Percentiles rank a stretch among this genome's conserved stretches.
Conservation (phyloP, 345 rosid genomes). For the Psidium friedrichsthalianum region DNA sequence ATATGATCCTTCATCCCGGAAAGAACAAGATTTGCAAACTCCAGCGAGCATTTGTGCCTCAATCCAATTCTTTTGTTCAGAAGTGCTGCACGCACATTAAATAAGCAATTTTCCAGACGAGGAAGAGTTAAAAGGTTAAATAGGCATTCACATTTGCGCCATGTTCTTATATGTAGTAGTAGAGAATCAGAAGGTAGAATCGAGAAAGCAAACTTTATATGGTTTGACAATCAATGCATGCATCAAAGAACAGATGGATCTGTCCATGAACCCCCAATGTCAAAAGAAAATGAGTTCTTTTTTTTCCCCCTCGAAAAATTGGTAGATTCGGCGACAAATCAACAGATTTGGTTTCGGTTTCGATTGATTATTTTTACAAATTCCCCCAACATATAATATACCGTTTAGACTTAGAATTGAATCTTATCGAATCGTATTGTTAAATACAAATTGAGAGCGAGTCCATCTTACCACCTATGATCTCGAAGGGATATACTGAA, state of each 20-base stretch:
- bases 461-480: not conserved
- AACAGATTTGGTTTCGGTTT: not conserved
- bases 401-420: not conserved
- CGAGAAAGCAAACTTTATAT: not conserved
- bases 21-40: not conserved
- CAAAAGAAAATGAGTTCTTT: not conserved
- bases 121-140: not conserved
- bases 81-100: not conserved
- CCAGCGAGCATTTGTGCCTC: not conserved
- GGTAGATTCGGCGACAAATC: not conserved
- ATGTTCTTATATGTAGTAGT: not conserved
- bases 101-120: not conserved
- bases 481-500: not conserved
- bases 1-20: not conserved
- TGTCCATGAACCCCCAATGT: not conserved
- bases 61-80: not conserved
- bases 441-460: not conserved
- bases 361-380: not conserved
- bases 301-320: not conserved
- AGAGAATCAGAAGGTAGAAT: not conserved
- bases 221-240: not conserved
- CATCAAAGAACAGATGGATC: not conserved
- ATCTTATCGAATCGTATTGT: fast-evolving
- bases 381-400: not conserved
- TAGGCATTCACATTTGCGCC: not conserved